phyloP scores from a whole-genome alignment of 176 grass and related monocot genomes.

The Saccharum officinarum region DNA sequence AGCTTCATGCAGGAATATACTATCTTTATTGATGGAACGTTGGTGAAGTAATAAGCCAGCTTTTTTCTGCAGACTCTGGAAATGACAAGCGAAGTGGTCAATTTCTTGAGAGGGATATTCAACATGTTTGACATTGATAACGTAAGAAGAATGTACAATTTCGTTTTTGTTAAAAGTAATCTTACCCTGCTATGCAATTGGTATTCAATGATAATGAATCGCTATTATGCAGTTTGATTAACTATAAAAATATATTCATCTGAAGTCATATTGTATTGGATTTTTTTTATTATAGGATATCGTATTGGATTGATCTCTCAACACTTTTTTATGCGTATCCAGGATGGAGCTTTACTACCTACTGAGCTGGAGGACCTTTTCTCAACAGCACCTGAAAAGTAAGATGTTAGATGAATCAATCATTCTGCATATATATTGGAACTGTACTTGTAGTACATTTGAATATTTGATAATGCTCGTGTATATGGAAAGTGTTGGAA shows the following conservation, averaged over 20 bases:
- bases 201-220: neutral
- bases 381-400: slow-evolving; percentile 93
- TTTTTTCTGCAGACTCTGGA: slow-evolving; percentile 74
- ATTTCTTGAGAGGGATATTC: slow-evolving; percentile 85
- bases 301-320: neutral
- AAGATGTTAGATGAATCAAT: slow-evolving; percentile 14
- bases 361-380: slow-evolving; percentile 95
- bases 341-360: slow-evolving; percentile 86
- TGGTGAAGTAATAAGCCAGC: neutral
- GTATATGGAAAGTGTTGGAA: neutral
- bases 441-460: neutral
- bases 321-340: slow-evolving; percentile 24
- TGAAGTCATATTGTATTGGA: neutral
- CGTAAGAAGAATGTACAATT: slow-evolving; percentile 48
- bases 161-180: neutral
- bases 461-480: neutral
- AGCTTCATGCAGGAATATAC: neutral
- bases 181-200: neutral
- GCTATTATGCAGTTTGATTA: neutral
- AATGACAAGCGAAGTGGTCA: slow-evolving; percentile 70
- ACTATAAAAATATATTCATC: neutral
- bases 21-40: neutral
- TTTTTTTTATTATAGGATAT: no score
- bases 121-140: slow-evolving; percentile 88
- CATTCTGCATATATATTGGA: neutral